Evolutionary conservation across 129 eudicot genomes (phyloP).

Genomic region (sunflower (Helianthus annuus)): HanXRQr2.0-SUNRISE NC_035447.2:50602841-50603340

Average conservation of each 20-base stretch:
- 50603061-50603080: neutral
- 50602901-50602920: conserved; percentile 68
- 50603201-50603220: neutral
- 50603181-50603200: neutral
- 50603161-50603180: conserved; percentile 2
- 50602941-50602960: conserved; percentile 8
- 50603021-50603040: neutral
- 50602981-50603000: neutral
- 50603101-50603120: too few species aligned
- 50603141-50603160: neutral
- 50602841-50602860: conserved; percentile 41
- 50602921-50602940: conserved; percentile 22
- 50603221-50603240: conserved; percentile 7
- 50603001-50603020: conserved; percentile 5
- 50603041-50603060: conserved; percentile 10
- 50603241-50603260: conserved; percentile 5
- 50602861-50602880: conserved; percentile 41
- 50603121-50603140: too few species aligned
- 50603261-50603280: conserved; percentile 1
- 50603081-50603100: conserved; percentile 4
- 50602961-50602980: conserved; percentile 4
- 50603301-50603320: neutral
- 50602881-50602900: conserved; percentile 60
- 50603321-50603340: conserved; percentile 8
- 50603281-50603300: neutral